Base-by-base conservation (phyloP, 768 basidiomycete species). In the Cyclocybe cylindracea region DNA sequence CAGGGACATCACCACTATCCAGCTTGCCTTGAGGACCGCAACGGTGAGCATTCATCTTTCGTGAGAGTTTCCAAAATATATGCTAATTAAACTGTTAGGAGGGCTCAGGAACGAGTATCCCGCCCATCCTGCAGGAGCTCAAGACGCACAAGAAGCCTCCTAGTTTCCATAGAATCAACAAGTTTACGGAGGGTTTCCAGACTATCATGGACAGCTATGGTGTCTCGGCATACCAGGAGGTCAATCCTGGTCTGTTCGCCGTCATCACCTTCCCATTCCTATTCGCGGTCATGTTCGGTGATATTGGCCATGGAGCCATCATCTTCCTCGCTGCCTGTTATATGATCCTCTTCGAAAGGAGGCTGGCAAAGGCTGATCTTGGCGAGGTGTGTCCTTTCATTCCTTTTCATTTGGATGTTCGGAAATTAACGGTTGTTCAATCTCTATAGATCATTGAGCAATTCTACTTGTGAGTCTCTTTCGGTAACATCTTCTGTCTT, bases 211-310 rank as follows among this genome's bases (percentile, higher is more conserved):
- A 99, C 69, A 88, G 89, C 45, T 99, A 99, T 65, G 97, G 96
- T 62, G 85, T 92, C 46, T 91, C 94, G 10, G 86, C 83, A 1
- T 98, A 99, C 66, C 91, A 98, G 66, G 97, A 99, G 70, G 86
- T 94, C 66, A 98, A 98, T 66, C 96, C 97, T 14, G 97, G 95
- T 48, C 72, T 98, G 29, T 96, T 96, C 69, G 93, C 92, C 0
- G 76, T 91, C 59, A 75, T 89, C 60, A 97, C 94, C 1, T 97
- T 97, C 84, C 97, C 97, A 0, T 98, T 99, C 84, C 72, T 99
- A 59, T 99, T 98, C 62, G 96, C 94, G 4, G 92, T 99, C 73
- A 99, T 99, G 97, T 99, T 99, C 66, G 97, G 97, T 62, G 97
- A 99, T 70, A 91, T 98, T 64, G 97, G 97, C 3, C 97, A 99